These are phyloP conservation scores for Drechslerella coelobrocha DNA, from an alignment of 2,329 filamentous ascomycete species.

Conservation along the genomic window DNA sequence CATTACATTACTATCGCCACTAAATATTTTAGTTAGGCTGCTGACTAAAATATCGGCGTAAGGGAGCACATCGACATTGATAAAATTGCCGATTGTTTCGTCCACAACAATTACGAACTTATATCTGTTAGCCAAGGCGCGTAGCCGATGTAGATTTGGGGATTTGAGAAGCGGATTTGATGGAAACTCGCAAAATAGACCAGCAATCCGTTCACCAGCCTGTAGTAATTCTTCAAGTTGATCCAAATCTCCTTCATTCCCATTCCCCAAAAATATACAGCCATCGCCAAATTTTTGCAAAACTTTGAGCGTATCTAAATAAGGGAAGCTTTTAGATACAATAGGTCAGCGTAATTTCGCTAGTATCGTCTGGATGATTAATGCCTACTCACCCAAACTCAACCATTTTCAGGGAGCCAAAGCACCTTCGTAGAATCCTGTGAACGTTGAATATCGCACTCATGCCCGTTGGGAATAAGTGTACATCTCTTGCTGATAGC, in stretches of 20 bases:
- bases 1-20: slow-evolving; percentile 98
- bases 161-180: slow-evolving; percentile 87
- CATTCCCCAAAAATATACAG: slow-evolving; percentile 84
- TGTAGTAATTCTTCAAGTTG: slow-evolving; percentile 76
- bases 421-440: slow-evolving; percentile 71
- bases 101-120: slow-evolving; percentile 91
- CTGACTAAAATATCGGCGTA: slow-evolving; percentile 91
- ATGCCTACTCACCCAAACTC: slow-evolving; percentile 71
- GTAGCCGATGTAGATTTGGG: slow-evolving; percentile 83
- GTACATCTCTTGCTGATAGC: slow-evolving; percentile 85
- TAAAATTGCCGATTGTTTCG: slow-evolving; percentile 94
- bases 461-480: slow-evolving; percentile 89
- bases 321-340: slow-evolving; percentile 70
- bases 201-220: slow-evolving; percentile 76
- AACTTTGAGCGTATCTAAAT: slow-evolving; percentile 95
- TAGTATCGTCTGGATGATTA: not conserved
- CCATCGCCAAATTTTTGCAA: slow-evolving; percentile 93
- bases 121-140: slow-evolving; percentile 77
- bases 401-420: slow-evolving; percentile 75
- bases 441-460: slow-evolving; percentile 92
- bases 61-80: slow-evolving; percentile 91
- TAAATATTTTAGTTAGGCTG: slow-evolving; percentile 96
- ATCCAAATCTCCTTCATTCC: slow-evolving; percentile 77
- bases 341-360: slow-evolving; percentile 51
- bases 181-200: slow-evolving; percentile 92